Evolutionary conservation across 1,139 yeast species (phyloP).

Genomic region (Blastobotrys ciferrii): DNA sequence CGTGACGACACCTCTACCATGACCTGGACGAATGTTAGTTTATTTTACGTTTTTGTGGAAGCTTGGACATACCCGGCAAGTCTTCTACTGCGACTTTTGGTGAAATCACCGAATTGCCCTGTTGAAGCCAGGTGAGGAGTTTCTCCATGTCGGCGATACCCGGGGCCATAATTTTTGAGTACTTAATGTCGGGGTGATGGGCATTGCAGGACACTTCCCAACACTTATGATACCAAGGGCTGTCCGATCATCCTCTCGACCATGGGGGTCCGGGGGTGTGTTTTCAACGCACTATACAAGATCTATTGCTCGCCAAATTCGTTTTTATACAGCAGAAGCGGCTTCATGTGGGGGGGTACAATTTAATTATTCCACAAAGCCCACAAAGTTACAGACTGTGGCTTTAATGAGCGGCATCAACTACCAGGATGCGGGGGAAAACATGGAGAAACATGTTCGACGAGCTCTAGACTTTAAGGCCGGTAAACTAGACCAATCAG

Average conservation of each 20-base stretch:
- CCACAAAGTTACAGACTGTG: conserved; percentile 44
- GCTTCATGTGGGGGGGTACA: conserved; percentile 3
- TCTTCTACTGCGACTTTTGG: conserved; percentile 34
- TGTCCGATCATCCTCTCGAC: too few relatives aligned
- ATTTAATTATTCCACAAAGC: conserved; percentile 8
- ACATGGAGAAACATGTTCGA: conserved; percentile 62
- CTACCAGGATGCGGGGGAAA: conserved; percentile 56
- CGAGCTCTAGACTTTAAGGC: conserved; percentile 61
- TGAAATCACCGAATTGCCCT: conserved; percentile 27
- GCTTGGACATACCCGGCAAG: conserved; percentile 27
- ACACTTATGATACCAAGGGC: too few relatives aligned
- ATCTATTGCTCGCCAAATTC: too few relatives aligned
- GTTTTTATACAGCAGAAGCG: not conserved
- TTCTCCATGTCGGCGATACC: conserved; percentile 6
- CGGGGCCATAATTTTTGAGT: not conserved
- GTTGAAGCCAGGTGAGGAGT: conserved; percentile 22
- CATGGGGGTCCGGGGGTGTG: too few relatives aligned
- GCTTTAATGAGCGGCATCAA: conserved; percentile 57
- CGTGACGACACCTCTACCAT: conserved; percentile 68
- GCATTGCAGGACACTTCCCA: too few relatives aligned
- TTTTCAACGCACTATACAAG: too few relatives aligned
- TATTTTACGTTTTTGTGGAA: not conserved
- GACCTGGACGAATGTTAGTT: conserved; percentile 18
- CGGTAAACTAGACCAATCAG: conserved; percentile 14
- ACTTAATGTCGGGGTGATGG: too few relatives aligned